Evolutionary conservation across 192 early-diverging fungal species (phyloP).

Genomic region (Fimicolochytrium jonesii): DNA sequence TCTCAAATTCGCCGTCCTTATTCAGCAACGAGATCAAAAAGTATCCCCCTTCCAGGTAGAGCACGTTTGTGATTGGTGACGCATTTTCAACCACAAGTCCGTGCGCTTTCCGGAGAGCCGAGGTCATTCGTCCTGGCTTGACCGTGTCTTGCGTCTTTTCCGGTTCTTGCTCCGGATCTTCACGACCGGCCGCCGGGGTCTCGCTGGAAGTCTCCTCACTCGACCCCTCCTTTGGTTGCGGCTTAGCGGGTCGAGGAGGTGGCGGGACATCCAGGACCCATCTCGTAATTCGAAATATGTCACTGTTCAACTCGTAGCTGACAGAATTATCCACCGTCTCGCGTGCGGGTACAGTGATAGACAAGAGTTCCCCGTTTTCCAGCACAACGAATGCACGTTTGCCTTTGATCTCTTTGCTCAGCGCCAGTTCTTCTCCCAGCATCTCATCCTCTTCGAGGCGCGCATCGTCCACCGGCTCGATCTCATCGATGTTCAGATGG

Average conservation of each 20-base stretch:
- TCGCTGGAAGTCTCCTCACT: neutral
- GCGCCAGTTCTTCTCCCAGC: slow-evolving; percentile 18
- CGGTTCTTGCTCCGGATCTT: too few relatives aligned
- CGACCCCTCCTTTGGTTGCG: slow-evolving; percentile 8
- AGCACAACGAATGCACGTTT: slow-evolving; percentile 38
- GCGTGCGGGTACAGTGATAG: slow-evolving; percentile 30
- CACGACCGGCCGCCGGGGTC: neutral
- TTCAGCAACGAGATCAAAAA: slow-evolving; percentile 49
- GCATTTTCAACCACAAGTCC: slow-evolving; percentile 35
- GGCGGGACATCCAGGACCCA: slow-evolving; percentile 45
- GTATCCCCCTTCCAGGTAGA: slow-evolving; percentile 52
- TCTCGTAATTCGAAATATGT: slow-evolving; percentile 13
- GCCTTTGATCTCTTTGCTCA: slow-evolving; percentile 7
- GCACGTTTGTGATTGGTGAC: slow-evolving; percentile 29
- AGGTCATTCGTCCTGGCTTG: slow-evolving; percentile 27
- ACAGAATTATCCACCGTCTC: slow-evolving; percentile 33
- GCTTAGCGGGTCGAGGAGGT: slow-evolving; percentile 8
- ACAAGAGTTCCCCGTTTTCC: slow-evolving; percentile 34
- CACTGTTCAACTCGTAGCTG: slow-evolving; percentile 34
- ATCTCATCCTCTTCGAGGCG: slow-evolving; percentile 16
- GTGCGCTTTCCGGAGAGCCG: slow-evolving; percentile 37
- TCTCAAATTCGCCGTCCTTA: slow-evolving; percentile 43
- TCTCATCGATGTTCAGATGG: slow-evolving; percentile 32
- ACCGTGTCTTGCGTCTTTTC: neutral
- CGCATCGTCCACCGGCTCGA: slow-evolving; percentile 28